Evolutionary conservation across 2,329 filamentous ascomycete genomes (phyloP).

Genomic region (Beauveria sp.): DNA sequence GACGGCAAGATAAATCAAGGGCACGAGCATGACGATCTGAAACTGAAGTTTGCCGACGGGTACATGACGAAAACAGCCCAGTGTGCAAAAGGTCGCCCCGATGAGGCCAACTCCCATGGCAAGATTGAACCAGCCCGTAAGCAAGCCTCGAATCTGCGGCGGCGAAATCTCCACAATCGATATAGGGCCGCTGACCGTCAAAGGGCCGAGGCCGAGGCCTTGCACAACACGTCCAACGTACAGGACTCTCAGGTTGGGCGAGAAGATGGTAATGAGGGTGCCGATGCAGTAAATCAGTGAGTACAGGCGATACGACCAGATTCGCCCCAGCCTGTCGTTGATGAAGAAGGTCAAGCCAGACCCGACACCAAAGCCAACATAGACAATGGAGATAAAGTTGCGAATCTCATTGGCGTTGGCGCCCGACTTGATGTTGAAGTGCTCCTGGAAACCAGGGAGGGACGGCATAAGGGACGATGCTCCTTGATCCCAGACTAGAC

Average conservation of each 20-base stretch:
- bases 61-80: constrained; percentile 15
- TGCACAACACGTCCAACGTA: not conserved
- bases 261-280: not conserved
- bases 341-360: constrained; percentile 28
- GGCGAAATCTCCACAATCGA: constrained; percentile 27
- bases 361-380: constrained; percentile 19
- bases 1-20: constrained; percentile 19
- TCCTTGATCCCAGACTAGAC: constrained; percentile 17
- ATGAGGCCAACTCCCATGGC: constrained; percentile 18
- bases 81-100: constrained; percentile 17
- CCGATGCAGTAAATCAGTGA: not conserved
- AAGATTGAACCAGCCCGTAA: constrained; percentile 26
- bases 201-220: constrained; percentile 2
- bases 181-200: constrained; percentile 24
- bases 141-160: constrained; percentile 24
- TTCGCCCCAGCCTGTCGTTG: constrained; percentile 15
- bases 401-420: constrained; percentile 16
- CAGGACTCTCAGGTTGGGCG: not conserved
- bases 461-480: constrained; percentile 21
- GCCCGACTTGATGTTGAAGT: constrained; percentile 22
- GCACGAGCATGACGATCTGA: constrained; percentile 20
- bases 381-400: constrained; percentile 30
- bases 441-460: constrained; percentile 27
- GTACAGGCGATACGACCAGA: constrained; percentile 8
- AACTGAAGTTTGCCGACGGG: constrained; percentile 17